Percentiles rank a stretch among this genome's conserved stretches.
Evolutionary conservation across 805 yeast species (phyloP).

Genomic region (Candida corydali): DNA sequence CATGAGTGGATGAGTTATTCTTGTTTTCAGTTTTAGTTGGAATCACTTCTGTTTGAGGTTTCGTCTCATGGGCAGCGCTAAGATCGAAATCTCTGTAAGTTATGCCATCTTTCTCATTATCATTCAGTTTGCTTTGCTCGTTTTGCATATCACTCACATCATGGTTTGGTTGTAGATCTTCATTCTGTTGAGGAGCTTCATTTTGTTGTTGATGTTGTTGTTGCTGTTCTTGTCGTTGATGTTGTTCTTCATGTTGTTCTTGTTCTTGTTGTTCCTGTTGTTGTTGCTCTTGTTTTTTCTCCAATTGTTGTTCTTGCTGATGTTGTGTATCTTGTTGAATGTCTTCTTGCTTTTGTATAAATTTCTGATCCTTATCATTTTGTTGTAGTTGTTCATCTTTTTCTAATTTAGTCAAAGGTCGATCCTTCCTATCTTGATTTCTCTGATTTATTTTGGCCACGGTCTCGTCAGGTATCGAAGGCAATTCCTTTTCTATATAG

Average conservation of each 20-base stretch:
- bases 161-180: too few relatives aligned
- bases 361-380: background rate
- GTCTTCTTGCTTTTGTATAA: background rate
- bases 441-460: background rate
- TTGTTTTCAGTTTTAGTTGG: constrained; percentile 2
- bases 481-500: constrained; percentile 1
- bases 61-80: background rate
- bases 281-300: background rate
- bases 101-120: constrained; percentile 3
- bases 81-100: background rate
- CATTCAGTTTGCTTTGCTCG: constrained; percentile 3
- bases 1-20: too few relatives aligned
- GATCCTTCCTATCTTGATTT: background rate
- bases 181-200: too few relatives aligned
- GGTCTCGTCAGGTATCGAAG: constrained; percentile 2
- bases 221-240: too few relatives aligned
- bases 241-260: constrained; percentile 5
- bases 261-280: constrained; percentile 5
- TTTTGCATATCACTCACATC: background rate
- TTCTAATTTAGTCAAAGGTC: background rate
- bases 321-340: background rate
- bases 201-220: too few relatives aligned
- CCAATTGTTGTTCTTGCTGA: constrained; percentile 1
- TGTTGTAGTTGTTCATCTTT: background rate
- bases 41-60: too few relatives aligned